These are phyloP conservation scores for Eucalyptus caleyi DNA, from an alignment of 345 rosid species.

Conservation along the genomic window DNA sequence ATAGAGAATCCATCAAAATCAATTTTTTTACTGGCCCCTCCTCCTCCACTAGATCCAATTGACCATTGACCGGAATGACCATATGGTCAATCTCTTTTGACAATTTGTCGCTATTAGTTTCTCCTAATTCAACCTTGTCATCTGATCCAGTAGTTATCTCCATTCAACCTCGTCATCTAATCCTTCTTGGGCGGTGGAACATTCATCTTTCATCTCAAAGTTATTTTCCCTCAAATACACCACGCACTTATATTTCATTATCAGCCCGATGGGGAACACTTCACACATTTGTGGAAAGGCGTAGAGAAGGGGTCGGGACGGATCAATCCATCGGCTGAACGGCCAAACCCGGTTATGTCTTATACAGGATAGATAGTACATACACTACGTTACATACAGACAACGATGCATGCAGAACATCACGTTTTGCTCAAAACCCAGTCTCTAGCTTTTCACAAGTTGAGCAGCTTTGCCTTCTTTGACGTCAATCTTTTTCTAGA, in stretches of 20 bases:
- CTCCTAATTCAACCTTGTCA: not conserved
- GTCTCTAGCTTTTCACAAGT: not conserved
- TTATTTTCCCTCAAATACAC: not conserved
- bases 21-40: not conserved
- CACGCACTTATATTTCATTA: not conserved
- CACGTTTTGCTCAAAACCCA: not conserved
- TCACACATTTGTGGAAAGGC: not conserved
- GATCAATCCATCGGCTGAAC: not conserved
- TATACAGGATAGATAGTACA: not conserved
- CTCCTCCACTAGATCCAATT: not conserved
- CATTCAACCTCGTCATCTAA: not conserved
- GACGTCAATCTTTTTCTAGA: slow-evolving; percentile 2
- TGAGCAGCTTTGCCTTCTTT: not conserved
- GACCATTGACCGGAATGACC: not conserved
- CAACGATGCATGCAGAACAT: not conserved
- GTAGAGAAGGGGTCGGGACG: not conserved
- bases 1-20: not conserved
- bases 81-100: not conserved
- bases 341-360: not conserved
- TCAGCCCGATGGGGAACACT: not conserved
- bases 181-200: not conserved
- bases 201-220: not conserved
- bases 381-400: not conserved
- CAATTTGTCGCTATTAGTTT: not conserved
- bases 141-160: too few species aligned